phyloP scores from a whole-genome alignment of 2,329 filamentous ascomycete species.

The Alternaria sp. region DNA sequence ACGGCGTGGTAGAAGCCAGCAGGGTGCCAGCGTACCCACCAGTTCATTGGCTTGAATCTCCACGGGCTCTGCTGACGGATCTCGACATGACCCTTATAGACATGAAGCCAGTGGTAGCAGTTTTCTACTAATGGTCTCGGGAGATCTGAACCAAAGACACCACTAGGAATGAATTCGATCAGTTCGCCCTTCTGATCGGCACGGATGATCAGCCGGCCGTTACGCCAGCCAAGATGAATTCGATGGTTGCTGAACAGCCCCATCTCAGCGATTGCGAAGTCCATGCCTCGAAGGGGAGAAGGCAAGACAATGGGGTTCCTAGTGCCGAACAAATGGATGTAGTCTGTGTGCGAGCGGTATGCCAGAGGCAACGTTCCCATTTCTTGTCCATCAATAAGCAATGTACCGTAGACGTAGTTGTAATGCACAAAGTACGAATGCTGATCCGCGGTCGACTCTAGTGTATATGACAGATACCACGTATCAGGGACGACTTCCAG shows the following conservation, averaged over 20 bases:
- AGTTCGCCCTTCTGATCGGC: slow-evolving; percentile 37
- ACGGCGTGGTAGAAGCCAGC: slow-evolving; percentile 9
- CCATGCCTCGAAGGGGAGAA: slow-evolving; percentile 61
- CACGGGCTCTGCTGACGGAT: slow-evolving; percentile 57
- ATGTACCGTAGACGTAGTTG: slow-evolving; percentile 55
- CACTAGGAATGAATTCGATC: slow-evolving; percentile 46
- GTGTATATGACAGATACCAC: slow-evolving; percentile 45
- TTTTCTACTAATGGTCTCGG: slow-evolving; percentile 58
- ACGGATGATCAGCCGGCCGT: slow-evolving; percentile 52
- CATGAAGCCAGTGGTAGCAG: slow-evolving; percentile 67
- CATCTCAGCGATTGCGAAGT: too few species aligned
- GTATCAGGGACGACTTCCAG: slow-evolving; percentile 16
- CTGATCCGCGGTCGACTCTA: slow-evolving; percentile 32
- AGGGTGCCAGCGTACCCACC: slow-evolving; percentile 47
- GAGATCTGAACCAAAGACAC: slow-evolving; percentile 43
- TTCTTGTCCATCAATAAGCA: slow-evolving; percentile 58
- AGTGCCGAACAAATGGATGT: too few species aligned
- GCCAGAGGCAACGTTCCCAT: slow-evolving; percentile 63
- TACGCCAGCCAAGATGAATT: slow-evolving; percentile 63
- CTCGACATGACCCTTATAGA: slow-evolving; percentile 56
- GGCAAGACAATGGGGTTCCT: slow-evolving; percentile 59
- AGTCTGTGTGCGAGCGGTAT: too few species aligned
- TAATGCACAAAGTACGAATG: slow-evolving; percentile 45
- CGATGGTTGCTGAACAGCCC: too few species aligned
- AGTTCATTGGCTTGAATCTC: slow-evolving; percentile 48